A percentile compares a stretch with the other conserved stretches of the same genome.
Conservation (phyloP, 805 yeast genomes). For the Lipomyces starkeyi region DNA sequence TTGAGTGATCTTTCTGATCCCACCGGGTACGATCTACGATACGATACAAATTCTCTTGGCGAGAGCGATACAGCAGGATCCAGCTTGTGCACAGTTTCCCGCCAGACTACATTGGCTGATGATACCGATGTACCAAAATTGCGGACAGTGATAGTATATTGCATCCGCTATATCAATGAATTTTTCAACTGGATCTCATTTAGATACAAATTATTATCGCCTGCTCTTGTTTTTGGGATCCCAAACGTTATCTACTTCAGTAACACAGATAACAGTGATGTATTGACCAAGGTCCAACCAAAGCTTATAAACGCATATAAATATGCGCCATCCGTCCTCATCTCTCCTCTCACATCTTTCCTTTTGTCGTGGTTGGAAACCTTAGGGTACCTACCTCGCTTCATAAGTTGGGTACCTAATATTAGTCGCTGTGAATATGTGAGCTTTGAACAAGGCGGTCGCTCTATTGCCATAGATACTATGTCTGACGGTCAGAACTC, state of each 20-base stretch:
- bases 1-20: background rate
- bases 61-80: background rate
- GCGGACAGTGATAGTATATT: background rate
- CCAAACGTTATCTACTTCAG: constrained; percentile 11
- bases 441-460: background rate
- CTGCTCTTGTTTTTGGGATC: constrained; percentile 1
- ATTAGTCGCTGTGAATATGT: background rate
- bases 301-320: constrained; percentile 4
- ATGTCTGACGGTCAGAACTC: background rate
- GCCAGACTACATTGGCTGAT: background rate
- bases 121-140: background rate
- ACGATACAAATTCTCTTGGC: background rate
- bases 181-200: background rate
- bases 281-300: background rate
- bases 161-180: background rate
- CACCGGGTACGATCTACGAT: background rate
- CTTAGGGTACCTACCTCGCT: background rate
- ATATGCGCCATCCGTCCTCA: constrained; percentile 1
- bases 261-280: background rate
- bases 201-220: background rate
- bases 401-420: constrained; percentile 2
- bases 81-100: background rate
- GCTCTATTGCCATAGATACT: background rate
- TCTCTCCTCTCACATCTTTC: background rate
- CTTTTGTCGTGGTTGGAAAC: background rate